phyloP scores from a whole-genome alignment of 2,329 filamentous ascomycete species.

The Pleoardoris graminearum region DNA sequence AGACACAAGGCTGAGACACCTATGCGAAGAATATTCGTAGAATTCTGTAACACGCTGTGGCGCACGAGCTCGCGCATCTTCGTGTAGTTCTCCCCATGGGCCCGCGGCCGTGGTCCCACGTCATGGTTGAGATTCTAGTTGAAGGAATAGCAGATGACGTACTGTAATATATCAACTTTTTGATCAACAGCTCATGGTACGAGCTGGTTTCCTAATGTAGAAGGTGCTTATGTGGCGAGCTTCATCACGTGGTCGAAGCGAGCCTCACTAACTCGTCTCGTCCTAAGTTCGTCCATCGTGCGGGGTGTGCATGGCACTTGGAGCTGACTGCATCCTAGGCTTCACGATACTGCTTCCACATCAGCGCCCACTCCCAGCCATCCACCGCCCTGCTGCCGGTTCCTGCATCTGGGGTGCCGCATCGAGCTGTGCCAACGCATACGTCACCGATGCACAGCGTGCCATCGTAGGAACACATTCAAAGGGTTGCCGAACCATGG shows the following conservation, averaged over 20 bases:
- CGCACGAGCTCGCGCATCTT: conserved; percentile 4
- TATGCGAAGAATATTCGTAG: neutral
- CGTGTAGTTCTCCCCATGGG: neutral
- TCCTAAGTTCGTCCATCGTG: neutral
- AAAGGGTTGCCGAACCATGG: too few species aligned
- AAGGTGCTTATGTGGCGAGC: conserved; percentile 17
- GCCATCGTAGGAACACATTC: conserved; percentile 15
- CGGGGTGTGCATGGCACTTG: neutral
- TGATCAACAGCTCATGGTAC: conserved; percentile 1
- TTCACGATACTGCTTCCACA: conserved; percentile 4
- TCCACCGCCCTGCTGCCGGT: neutral
- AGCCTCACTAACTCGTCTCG: neutral
- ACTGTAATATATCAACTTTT: neutral
- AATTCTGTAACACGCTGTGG: conserved; percentile 2
- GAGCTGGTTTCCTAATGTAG: conserved; percentile 23
- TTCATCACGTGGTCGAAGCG: conserved; percentile 1
- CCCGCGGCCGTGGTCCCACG: neutral
- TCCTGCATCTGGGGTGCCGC: conserved; percentile 6
- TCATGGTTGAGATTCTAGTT: neutral
- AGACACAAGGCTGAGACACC: conserved; percentile 15
- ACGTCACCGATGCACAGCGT: conserved; percentile 17
- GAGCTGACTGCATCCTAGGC: neutral
- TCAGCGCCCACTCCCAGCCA: conserved; percentile 7
- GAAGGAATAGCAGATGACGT: conserved; percentile 5
- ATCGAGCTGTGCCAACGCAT: conserved; percentile 17